These are phyloP conservation scores for Aspergillus neoniger DNA, from an alignment of 2,329 filamentous ascomycete species.

Conservation along the genomic window DNA sequence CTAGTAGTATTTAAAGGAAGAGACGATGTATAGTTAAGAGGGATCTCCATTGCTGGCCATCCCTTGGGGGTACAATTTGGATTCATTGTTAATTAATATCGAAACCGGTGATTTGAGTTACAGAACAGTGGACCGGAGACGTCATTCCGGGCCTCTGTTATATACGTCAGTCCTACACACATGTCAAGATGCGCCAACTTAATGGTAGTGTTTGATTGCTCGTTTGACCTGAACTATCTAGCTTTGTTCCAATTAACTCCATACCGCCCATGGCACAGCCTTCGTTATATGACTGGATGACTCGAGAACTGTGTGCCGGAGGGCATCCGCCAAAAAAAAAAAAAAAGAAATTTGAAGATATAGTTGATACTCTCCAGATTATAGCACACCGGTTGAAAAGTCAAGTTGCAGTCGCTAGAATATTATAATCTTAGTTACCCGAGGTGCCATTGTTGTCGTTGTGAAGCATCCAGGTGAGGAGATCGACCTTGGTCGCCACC, in stretches of 20 bases:
- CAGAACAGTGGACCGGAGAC: neutral
- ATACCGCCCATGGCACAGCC: neutral
- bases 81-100: neutral
- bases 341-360: no score
- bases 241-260: neutral
- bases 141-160: neutral
- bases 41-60: neutral
- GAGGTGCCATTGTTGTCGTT: constrained; percentile 42
- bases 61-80: no score
- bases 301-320: no score
- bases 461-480: constrained; percentile 89
- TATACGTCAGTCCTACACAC: neutral
- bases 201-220: neutral
- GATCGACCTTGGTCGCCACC: constrained; percentile 93
- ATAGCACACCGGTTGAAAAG: no score
- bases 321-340: no score
- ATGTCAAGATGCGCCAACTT: neutral
- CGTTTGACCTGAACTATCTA: neutral
- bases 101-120: neutral
- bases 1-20: neutral
- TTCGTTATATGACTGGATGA: no score
- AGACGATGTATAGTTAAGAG: neutral
- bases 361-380: no score
- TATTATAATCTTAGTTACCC: neutral
- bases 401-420: no score